Conservation (phyloP, 805 yeast species). For the Starmerella gropengiesseri region DNA sequence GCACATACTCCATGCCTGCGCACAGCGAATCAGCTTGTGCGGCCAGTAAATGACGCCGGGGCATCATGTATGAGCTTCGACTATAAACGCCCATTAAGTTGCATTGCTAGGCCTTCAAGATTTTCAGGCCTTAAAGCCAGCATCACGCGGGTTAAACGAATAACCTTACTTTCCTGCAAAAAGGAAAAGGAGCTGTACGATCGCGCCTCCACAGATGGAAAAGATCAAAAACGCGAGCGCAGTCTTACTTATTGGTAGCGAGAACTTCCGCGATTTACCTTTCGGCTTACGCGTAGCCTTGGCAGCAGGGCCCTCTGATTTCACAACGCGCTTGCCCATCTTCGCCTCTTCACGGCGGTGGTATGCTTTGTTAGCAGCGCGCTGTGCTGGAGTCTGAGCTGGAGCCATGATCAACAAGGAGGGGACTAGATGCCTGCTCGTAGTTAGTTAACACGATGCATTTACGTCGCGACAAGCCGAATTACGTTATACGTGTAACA, state of each 20-base stretch:
- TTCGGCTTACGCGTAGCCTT: slow-evolving; percentile 46
- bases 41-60: too few species aligned
- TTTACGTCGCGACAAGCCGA: too few species aligned
- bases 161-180: neutral
- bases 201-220: slow-evolving; percentile 71
- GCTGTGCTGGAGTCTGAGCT: slow-evolving; percentile 72
- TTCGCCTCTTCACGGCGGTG: slow-evolving; percentile 61
- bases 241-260: slow-evolving; percentile 4
- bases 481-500: too few species aligned
- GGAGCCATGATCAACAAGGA: neutral
- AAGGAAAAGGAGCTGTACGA: slow-evolving; percentile 46
- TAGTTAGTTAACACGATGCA: too few species aligned
- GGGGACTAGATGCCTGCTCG: too few species aligned
- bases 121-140: too few species aligned
- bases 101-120: too few species aligned
- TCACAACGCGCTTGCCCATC: slow-evolving; percentile 46
- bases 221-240: slow-evolving; percentile 41
- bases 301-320: slow-evolving; percentile 38
- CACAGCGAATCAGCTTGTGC: too few species aligned
- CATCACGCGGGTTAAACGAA: too few species aligned
- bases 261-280: neutral
- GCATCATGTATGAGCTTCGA: too few species aligned
- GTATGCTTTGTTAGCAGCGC: slow-evolving; percentile 75
- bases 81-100: too few species aligned
- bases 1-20: too few species aligned